Conservation (phyloP, 2,329 filamentous ascomycete genomes). For the Sporothrix inflata region DNA sequence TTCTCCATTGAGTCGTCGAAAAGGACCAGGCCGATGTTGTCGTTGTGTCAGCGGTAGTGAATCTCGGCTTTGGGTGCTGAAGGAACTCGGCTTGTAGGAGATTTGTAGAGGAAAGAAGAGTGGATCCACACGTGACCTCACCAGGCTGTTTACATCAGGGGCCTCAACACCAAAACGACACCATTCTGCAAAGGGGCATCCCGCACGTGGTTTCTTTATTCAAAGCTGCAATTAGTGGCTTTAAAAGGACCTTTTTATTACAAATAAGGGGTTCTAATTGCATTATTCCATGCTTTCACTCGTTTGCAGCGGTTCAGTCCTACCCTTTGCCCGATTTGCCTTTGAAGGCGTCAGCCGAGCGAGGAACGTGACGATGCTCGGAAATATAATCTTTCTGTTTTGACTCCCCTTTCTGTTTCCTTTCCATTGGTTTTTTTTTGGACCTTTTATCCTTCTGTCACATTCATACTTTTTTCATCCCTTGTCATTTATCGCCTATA, state of each 20-base stretch:
- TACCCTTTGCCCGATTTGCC: too few species aligned
- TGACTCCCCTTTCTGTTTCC: background rate
- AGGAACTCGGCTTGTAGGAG: background rate
- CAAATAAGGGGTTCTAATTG: too few species aligned
- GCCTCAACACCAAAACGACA: background rate
- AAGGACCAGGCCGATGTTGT: background rate
- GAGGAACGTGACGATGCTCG: background rate
- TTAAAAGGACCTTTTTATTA: too few species aligned
- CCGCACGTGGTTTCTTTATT: background rate
- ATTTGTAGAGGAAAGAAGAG: background rate
- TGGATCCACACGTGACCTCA: constrained; percentile 9
- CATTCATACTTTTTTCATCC: background rate
- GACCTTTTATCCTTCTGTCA: background rate
- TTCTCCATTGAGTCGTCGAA: background rate
- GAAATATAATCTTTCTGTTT: background rate
- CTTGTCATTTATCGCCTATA: constrained; percentile 12
- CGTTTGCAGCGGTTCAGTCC: too few species aligned
- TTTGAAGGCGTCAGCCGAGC: too few species aligned
- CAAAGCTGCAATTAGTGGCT: too few species aligned
- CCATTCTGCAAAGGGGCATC: background rate
- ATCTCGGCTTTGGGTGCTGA: background rate
- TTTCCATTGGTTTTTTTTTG: background rate
- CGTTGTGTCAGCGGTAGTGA: background rate
- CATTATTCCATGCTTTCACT: too few species aligned
- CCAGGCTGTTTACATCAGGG: constrained; percentile 1